These are phyloP conservation scores for Pseudopithomyces maydicus DNA, from an alignment of 2,329 filamentous ascomycete species.

Conservation along the genomic window DNA sequence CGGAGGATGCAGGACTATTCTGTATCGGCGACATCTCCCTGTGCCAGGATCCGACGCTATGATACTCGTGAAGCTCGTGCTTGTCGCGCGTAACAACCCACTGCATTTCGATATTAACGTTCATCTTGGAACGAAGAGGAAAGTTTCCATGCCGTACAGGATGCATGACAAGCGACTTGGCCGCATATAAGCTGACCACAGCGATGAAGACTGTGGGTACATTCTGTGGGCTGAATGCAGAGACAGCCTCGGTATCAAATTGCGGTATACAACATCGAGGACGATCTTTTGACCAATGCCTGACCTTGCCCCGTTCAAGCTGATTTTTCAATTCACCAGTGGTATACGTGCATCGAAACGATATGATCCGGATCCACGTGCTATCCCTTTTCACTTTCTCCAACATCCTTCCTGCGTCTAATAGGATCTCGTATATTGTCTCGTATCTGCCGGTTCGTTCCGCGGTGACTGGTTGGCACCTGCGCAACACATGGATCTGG, in stretches of 20 bases:
- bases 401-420: slow-evolving; percentile 23
- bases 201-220: neutral
- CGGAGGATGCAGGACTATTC: neutral
- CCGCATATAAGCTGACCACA: slow-evolving; percentile 3
- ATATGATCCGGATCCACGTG: neutral
- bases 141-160: neutral
- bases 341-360: neutral
- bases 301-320: neutral
- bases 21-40: slow-evolving; percentile 12
- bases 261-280: neutral
- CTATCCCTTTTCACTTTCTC: neutral
- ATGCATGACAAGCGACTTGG: slow-evolving; percentile 20
- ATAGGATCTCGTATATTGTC: slow-evolving; percentile 16
- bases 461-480: slow-evolving; percentile 14
- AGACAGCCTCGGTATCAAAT: neutral
- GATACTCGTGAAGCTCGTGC: neutral
- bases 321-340: neutral
- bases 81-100: slow-evolving; percentile 10
- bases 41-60: slow-evolving; percentile 6
- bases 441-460: slow-evolving; percentile 29
- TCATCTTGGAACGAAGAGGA: slow-evolving; percentile 12
- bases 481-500: slow-evolving; percentile 4
- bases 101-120: slow-evolving; percentile 16
- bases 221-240: neutral
- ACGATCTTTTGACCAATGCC: neutral